Evolutionary conservation across 1,284 basidiomycete species (phyloP), one percentile per base, ranked within the genome.

Genomic region (Bondarzewia mesenterica): DNA sequence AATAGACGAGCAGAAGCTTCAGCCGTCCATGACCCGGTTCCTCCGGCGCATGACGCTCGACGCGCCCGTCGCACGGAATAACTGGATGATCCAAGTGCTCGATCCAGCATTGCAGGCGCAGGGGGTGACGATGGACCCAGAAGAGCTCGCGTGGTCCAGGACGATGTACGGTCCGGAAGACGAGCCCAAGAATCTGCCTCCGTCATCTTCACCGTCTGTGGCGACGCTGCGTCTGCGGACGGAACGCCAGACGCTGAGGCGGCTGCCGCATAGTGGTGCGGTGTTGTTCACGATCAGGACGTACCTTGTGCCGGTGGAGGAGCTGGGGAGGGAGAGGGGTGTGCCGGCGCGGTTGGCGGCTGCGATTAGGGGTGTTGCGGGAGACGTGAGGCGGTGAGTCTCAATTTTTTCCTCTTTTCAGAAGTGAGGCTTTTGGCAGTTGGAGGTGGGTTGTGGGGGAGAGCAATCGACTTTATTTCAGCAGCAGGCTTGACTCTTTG

Each of bases 281-380:
- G 72, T 90, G 38, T 69, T 85, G n/a, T 91, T 91, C 61, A 85
- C 82, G 37, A 85, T 90, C 56, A 72, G 85, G 15, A 85, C 84
- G 32, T 87, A 89, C 61, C 57, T 84, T 50, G 77, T 76, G n/a
- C 75, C 76, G 5, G 62, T 89, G 7, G 72, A 70, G 35, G 71
- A 76, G 40, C 61, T 91, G 2, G 78, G 65, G 23, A 58, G 68
- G 47, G 87, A 89, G 59, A 69, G 66, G 14, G 85, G 83, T 1
- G 75, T 85, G 6, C 77, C 83, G 0, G 82, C 74, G 42, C 69
- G 88, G 27, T 61, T 89, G 58, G 85, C 81, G 10, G 77, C 73
- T 49, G 83, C 85, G 3, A 67, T 90, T 40, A 64, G 79, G 3
- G 54, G 54, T 2, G 42, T 55, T 35, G 32, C 40, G 10, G 49